Conservation (phyloP, 768 basidiomycete species). For the Lentinula boryana region DNA sequence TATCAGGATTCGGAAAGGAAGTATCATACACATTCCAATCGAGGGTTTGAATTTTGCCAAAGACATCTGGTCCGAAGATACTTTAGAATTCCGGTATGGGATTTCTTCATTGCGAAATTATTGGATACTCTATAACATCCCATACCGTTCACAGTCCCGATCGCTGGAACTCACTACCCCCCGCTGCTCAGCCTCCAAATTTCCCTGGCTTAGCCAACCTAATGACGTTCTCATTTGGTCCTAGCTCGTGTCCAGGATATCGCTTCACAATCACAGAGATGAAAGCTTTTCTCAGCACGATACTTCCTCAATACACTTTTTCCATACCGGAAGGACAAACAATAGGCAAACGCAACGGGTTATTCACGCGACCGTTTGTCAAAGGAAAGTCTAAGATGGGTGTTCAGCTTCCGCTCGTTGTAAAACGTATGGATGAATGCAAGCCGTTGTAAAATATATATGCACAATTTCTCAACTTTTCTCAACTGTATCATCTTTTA, state of each 20-base stretch:
- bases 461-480: not conserved
- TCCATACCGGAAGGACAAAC: constrained; percentile 29
- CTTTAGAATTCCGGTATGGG: constrained; percentile 46
- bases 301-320: constrained; percentile 42
- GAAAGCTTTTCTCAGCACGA: constrained; percentile 42
- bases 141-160: constrained; percentile 34
- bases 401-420: constrained; percentile 33
- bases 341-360: constrained; percentile 42
- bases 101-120: not conserved
- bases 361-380: constrained; percentile 45
- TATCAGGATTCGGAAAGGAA: constrained; percentile 46
- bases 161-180: constrained; percentile 42
- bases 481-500: not conserved
- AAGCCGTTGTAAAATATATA: not conserved
- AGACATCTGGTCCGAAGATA: constrained; percentile 52
- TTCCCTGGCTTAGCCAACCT: constrained; percentile 44
- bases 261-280: constrained; percentile 43
- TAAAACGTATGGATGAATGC: constrained; percentile 11
- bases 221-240: constrained; percentile 50
- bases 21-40: constrained; percentile 51
- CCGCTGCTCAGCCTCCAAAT: constrained; percentile 23
- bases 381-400: constrained; percentile 32
- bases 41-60: constrained; percentile 48
- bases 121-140: constrained; percentile 5
- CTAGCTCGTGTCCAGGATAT: constrained; percentile 43